Evolutionary conservation across 345 rosid species (phyloP), one percentile per base, ranked within the genome.

Genomic region (Sisymbrium altissimum): DNA sequence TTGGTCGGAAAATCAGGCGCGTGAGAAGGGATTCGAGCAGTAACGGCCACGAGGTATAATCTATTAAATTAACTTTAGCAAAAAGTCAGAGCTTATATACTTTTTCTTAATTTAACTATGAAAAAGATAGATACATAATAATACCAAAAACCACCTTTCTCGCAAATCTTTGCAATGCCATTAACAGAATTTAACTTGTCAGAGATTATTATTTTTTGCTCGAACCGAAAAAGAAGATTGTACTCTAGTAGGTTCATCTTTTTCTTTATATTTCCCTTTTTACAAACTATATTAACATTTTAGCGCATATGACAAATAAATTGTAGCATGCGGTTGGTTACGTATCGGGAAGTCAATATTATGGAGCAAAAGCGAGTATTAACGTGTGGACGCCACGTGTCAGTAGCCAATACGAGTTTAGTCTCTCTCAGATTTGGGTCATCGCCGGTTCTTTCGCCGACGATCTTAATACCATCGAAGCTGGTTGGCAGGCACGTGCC

Each of bases 381-480:
- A 95, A 92, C 76, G 98, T 95, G 32, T 95, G 99, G 99, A 81
- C 88, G 25, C 99, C 99, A 8, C 78, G 60, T n/a, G 99, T 95
- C 48, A 77, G 65, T 1, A 89, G 89, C 76, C 96, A 84, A 73
- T 86, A 88, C 65, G 99, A 95, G 82, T 95, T 95, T 82, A 92
- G 98, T 82, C 58, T 95, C 55, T 95, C 99, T 44, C 99, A 95
- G 49, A 60, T 95, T 79, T 95, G 99, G 99, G 87, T 95, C 74
- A 92, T 95, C 78, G 94, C 99, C 32, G 99, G 99, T 40, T 90
- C 98, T 3, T 95, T 95, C 46, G 92, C 92, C 2, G 79, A 89
- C 65, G 99, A 95, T 79, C 98, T 95, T 44, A 95, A 95, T 79
- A 95, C 99, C 72, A 95, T 95, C 73, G 99, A 95, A 83, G 97